A percentile compares a stretch with the other conserved stretches of the same genome.
phyloP scores from a whole-genome alignment of 2,329 filamentous ascomycete species.

The Fusarium clavum region DNA sequence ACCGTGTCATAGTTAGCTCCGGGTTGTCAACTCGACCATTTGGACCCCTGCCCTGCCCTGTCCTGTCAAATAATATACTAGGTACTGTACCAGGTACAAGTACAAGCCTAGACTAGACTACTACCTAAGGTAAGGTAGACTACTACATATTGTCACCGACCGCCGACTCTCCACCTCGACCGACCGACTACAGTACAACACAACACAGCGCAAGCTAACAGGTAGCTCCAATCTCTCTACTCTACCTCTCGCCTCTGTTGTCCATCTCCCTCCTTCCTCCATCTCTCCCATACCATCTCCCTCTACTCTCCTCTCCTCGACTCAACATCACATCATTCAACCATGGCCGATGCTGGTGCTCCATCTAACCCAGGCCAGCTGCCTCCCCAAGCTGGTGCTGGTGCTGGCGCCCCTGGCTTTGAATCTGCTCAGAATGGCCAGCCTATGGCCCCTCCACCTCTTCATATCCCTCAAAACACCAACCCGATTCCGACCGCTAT shows the following conservation, averaged over 20 bases:
- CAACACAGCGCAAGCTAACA: slow-evolving; percentile 38
- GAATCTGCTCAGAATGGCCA: slow-evolving; percentile 79
- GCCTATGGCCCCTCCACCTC: slow-evolving; percentile 87
- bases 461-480: slow-evolving; percentile 95
- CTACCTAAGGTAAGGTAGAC: neutral
- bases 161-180: slow-evolving; percentile 47
- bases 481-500: slow-evolving; percentile 95
- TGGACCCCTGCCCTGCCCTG: slow-evolving; percentile 42
- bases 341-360: slow-evolving; percentile 83
- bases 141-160: slow-evolving; percentile 44
- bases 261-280: slow-evolving; percentile 1
- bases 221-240: slow-evolving; percentile 43
- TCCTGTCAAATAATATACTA: slow-evolving; percentile 40
- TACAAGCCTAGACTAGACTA: neutral
- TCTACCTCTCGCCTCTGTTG: slow-evolving; percentile 38
- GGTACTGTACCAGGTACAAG: slow-evolving; percentile 35
- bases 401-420: slow-evolving; percentile 79
- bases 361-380: slow-evolving; percentile 72
- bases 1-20: slow-evolving; percentile 39
- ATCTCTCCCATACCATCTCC: neutral
- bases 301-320: slow-evolving; percentile 32
- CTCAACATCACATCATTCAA: slow-evolving; percentile 46
- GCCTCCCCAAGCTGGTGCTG: slow-evolving; percentile 75
- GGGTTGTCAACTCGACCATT: slow-evolving; percentile 25
- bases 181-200: slow-evolving; percentile 40